Base-by-base conservation (phyloP, 1,284 basidiomycete genomes). In the Sanghuangporus weigelae region DNA sequence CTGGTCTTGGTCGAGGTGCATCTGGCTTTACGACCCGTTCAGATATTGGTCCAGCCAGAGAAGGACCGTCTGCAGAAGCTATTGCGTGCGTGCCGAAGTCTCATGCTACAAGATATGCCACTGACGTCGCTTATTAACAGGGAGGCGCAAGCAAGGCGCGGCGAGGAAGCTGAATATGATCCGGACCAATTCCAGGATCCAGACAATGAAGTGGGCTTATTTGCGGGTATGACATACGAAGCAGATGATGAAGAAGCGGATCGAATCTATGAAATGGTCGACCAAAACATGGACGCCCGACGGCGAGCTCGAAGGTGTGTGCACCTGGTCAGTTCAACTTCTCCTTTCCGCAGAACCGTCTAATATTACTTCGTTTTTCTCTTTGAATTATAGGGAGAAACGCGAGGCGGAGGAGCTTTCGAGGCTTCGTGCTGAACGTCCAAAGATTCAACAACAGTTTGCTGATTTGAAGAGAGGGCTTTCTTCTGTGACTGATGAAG, bases 11-110 rank as follows among this genome's bases (percentile, higher is more conserved):
- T 78, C 86, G 95, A 82, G 95, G 92, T 76, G 96, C 96, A 58
- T 97, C 95, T 59, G 97, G 96, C 65, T 99, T 99, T 78, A 99
- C 96, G 0, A 99, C 96, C 7, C 91, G 96, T 60, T 97, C 95
- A 55, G 96, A 99, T 86, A 99, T 99, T 68, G 96, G 96, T 74
- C 97, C 96, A 55, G 96, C 96, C 3, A 84, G 97, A 74, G 95
- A 97, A 73, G 94, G 93, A 0, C 93, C 95, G 0, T 92, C 91
- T 14, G 93, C 93, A 35, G 94, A 96, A 75, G 86, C 87, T 1
- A 81, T 96, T 54, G 93, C 93, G 89, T 92, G 69, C 67, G 85
- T 84, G 11, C 21, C 38, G 21, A 40, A 39, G 51, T 50, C 26
- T 21, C 26, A 31, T 63, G 11, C 42, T 19, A 35, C 6, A 6